A percentile compares a stretch with the other conserved stretches of the same genome.
Evolutionary conservation across 2,329 filamentous ascomycete genomes (phyloP).

Genomic region (Ophiostoma ulmi): DNA sequence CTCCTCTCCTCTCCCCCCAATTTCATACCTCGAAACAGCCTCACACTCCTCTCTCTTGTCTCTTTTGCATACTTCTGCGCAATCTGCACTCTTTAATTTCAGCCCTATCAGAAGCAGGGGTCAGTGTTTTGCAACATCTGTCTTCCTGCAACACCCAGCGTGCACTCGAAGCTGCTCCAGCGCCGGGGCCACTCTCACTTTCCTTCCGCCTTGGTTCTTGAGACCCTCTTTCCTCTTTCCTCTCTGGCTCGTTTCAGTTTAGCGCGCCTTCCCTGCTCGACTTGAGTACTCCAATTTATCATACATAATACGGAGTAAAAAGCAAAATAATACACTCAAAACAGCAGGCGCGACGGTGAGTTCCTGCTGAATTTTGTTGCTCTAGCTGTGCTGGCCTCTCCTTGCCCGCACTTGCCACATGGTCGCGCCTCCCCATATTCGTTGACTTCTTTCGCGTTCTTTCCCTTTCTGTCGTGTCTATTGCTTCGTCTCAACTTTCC

Average conservation of each 20-base stretch:
- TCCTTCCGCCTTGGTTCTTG: conserved; percentile 16
- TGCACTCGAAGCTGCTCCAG: conserved; percentile 17
- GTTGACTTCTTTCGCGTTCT: conserved; percentile 18
- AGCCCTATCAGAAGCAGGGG: conserved; percentile 17
- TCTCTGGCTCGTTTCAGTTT: conserved; percentile 21
- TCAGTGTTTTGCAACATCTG: conserved; percentile 15
- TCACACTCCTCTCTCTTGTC: not conserved
- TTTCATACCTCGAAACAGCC: not conserved
- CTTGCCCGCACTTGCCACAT: conserved; percentile 3
- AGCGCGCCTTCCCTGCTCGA: conserved; percentile 22
- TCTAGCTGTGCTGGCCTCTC: conserved; percentile 1
- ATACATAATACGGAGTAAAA: conserved; percentile 1
- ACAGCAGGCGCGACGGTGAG: conserved; percentile 26
- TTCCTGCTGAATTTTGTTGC: conserved; percentile 17
- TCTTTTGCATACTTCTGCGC: not conserved
- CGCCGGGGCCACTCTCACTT: conserved; percentile 20
- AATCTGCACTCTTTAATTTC: not conserved
- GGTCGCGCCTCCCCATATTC: conserved; percentile 2
- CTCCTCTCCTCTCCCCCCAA: not conserved
- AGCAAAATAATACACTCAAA: conserved; percentile 11
- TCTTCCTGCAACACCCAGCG: conserved; percentile 7
- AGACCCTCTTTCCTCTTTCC: conserved; percentile 19
- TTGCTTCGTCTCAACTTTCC: conserved; percentile 1
- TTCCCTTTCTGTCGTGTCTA: conserved; percentile 7
- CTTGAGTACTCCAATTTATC: not conserved